Evolutionary conservation across 2,329 filamentous ascomycete genomes (phyloP), one percentile per base, ranked within the genome.

Genomic region (Colletotrichum camelliae): DNA sequence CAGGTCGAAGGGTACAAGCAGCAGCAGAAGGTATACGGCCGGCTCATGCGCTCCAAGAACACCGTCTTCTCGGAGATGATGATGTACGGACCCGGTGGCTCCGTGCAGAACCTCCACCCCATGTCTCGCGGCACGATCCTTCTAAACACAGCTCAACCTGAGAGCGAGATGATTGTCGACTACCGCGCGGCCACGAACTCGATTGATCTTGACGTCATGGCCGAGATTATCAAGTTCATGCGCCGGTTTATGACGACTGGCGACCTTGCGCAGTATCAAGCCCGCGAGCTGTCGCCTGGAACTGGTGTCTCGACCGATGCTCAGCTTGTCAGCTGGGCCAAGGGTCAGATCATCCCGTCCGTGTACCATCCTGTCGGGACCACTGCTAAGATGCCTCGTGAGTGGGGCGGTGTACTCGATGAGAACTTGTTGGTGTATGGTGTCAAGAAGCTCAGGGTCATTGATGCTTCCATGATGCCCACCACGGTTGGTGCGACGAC

Each of bases 51-150:
- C 18, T 77, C 77, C 24, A 71, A 76, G 55, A 77, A 79, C 16
- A 78, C 82, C 4, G 86, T 87, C 77, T 86, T 89, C 79, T 88
- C 87, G 65, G 83, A 82, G 65, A 84, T 90, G 52, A 89, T 89
- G 78, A 87, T 79, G 58, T 71, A 73, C 66, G 77, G 77, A 0
- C 78, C 80, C 10, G 77, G 79, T 6, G 79, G 79, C 13, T 79
- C 77, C 9, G 78, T 80, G 21, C 77, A 80, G 70, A 80, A 79
- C 64, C 75, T 81, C 27, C 80, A 81, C 70, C 77, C 77, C 31
- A 67, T 77, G 43, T 80, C 78, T 5, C 79, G 79, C 35, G 80
- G 80, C 58, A 77, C 67, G 29, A 77, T 81, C 29, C 74, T 75
- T 15, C 73, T 81, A 29, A 78, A 82, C 70, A 71, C 77, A 0